phyloP scores from a whole-genome alignment of 306 rosid species.

The Cucumis cinereus region DNA sequence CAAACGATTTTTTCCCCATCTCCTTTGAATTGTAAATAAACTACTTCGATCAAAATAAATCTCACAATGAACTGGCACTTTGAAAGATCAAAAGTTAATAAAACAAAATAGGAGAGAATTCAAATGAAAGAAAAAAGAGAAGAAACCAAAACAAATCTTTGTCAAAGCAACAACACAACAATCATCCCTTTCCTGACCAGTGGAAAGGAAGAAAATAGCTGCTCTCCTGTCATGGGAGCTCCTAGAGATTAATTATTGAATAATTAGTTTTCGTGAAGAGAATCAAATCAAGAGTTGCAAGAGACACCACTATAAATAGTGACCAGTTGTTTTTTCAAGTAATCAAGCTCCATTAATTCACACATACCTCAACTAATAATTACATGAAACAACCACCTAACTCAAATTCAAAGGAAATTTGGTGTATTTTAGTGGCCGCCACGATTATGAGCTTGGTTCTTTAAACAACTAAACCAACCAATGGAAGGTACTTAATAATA shows the following conservation, averaged over 20 bases:
- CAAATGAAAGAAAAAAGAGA: not conserved
- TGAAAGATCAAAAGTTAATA: not conserved
- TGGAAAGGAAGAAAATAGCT: not conserved
- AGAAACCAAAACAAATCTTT: not conserved
- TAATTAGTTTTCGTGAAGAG: not conserved
- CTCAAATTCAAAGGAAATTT: not conserved
- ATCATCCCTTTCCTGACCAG: not conserved
- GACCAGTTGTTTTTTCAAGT: not conserved
- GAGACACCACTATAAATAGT: not conserved
- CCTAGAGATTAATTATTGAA: not conserved
- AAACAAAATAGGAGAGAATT: not conserved
- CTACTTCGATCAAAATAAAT: not conserved
- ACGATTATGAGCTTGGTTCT: not conserved
- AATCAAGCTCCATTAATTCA: not conserved
- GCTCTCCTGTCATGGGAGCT: not conserved
- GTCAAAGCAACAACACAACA: not conserved
- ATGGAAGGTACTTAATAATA: not conserved
- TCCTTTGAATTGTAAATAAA: not conserved
- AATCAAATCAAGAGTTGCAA: not conserved
- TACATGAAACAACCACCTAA: not conserved
- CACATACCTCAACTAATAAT: not conserved
- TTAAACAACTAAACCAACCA: not conserved
- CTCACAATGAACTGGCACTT: not conserved
- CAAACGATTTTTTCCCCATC: not conserved
- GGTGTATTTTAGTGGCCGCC: not conserved